A percentile compares a stretch with the other conserved stretches of the same genome.
phyloP scores from a whole-genome alignment of 2,329 filamentous ascomycete species.

The Colletotrichum musicola region DNA sequence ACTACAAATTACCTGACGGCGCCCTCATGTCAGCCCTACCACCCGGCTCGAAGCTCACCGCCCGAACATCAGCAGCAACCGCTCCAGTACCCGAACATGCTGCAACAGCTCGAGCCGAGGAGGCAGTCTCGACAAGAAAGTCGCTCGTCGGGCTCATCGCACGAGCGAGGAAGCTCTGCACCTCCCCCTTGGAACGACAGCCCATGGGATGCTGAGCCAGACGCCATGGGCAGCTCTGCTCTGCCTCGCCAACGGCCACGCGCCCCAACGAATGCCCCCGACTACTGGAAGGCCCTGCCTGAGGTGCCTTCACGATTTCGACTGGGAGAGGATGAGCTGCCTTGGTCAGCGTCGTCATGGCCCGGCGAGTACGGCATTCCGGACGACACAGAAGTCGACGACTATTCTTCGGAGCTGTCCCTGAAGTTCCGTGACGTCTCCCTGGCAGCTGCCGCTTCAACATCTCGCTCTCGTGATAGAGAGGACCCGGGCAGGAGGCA shows the following conservation, averaged over 20 bases:
- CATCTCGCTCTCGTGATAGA: slow-evolving; percentile 7
- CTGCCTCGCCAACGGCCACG: slow-evolving; percentile 41
- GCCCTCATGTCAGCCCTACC: slow-evolving; percentile 26
- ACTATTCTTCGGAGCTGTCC: slow-evolving; percentile 33
- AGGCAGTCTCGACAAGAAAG: slow-evolving; percentile 39
- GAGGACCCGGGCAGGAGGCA: slow-evolving; percentile 29
- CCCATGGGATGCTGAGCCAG: slow-evolving; percentile 58
- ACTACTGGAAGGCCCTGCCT: slow-evolving; percentile 59
- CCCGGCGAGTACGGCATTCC: slow-evolving; percentile 43
- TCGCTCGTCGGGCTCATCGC: slow-evolving; percentile 44
- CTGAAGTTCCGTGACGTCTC: slow-evolving; percentile 37
- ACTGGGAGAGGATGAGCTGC: slow-evolving; percentile 61
- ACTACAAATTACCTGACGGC: slow-evolving; percentile 58
- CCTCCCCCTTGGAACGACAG: slow-evolving; percentile 62
- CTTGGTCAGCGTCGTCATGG: slow-evolving; percentile 58
- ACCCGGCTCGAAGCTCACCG: slow-evolving; percentile 32
- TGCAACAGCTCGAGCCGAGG: slow-evolving; percentile 30
- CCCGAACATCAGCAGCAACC: slow-evolving; percentile 40
- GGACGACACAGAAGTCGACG: slow-evolving; percentile 21
- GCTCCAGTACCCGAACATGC: slow-evolving; percentile 29
- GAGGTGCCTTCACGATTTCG: slow-evolving; percentile 53
- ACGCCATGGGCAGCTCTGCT: slow-evolving; percentile 46
- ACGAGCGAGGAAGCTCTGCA: slow-evolving; percentile 62
- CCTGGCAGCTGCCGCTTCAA: neutral
- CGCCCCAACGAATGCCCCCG: slow-evolving; percentile 37